Evolutionary conservation across 345 rosid species (phyloP).

Genomic region (Theobroma cacao): DNA sequence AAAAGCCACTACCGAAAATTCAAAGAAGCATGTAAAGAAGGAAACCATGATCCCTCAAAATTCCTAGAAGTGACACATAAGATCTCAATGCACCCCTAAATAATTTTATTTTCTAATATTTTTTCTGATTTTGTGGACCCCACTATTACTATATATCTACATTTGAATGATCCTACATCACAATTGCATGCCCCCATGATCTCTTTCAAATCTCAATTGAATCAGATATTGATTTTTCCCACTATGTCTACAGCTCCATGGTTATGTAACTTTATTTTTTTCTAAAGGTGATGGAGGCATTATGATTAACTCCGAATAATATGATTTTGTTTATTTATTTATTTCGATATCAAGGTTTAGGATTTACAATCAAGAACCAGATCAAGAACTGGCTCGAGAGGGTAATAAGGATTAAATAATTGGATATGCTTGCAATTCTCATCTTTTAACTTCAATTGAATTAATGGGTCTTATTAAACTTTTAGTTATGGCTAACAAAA

Average conservation of each 20-base stretch:
- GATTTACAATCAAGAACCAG: too few relatives aligned
- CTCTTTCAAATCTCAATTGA: not conserved
- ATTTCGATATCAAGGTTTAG: too few relatives aligned
- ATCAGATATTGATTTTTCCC: not conserved
- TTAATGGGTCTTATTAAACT: too few relatives aligned
- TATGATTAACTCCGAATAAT: too few relatives aligned
- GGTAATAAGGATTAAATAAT: too few relatives aligned
- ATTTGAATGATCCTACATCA: not conserved
- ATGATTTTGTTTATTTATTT: too few relatives aligned
- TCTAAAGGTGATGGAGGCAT: too few relatives aligned
- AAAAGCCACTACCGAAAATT: not conserved
- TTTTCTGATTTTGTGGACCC: constrained; percentile 3
- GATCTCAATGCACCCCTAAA: not conserved
- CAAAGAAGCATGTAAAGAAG: not conserved
- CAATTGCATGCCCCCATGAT: not conserved
- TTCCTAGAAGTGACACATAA: not conserved
- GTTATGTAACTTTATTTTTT: too few relatives aligned
- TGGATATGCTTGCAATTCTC: too few relatives aligned
- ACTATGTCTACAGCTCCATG: not conserved
- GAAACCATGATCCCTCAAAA: not conserved
- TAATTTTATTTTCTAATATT: not conserved
- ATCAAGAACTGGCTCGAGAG: too few relatives aligned
- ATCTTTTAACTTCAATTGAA: too few relatives aligned
- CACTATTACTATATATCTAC: not conserved
- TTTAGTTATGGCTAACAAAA: too few relatives aligned